Evolutionary conservation across 257 asterid genomes (phyloP).

Genomic region (Scutellaria baicalensis): DNA sequence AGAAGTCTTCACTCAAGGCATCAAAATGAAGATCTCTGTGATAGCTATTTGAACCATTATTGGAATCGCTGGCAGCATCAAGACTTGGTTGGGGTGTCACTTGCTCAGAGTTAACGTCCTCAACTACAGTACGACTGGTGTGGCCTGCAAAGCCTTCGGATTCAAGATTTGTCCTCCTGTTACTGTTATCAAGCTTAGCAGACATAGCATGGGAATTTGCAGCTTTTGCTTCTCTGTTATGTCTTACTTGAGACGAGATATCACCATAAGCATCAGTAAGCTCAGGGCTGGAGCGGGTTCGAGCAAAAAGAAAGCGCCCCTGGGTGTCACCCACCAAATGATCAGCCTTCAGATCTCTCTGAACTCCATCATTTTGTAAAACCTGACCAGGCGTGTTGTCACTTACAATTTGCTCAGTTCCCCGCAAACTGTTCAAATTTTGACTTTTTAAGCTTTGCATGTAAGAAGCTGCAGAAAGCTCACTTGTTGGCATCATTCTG

Average conservation of each 20-base stretch:
- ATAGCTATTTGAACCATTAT: constrained; percentile 35
- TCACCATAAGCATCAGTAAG: constrained; percentile 68
- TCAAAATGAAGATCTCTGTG: constrained; percentile 48
- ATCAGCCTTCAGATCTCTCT: constrained; percentile 51
- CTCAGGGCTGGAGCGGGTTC: constrained; percentile 92
- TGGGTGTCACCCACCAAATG: constrained; percentile 46
- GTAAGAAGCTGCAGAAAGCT: constrained; percentile 36
- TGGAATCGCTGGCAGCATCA: constrained; percentile 46
- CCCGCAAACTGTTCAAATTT: constrained; percentile 33
- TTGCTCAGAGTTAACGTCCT: constrained; percentile 36
- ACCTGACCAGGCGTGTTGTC: constrained; percentile 37
- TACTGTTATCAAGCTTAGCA: constrained; percentile 35
- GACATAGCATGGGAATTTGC: constrained; percentile 33
- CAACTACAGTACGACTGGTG: constrained; percentile 37
- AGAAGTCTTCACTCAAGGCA: constrained; percentile 45
- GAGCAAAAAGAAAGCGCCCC: constrained; percentile 62
- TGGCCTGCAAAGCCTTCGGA: constrained; percentile 44
- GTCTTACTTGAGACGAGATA: constrained; percentile 31
- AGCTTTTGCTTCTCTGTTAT: constrained; percentile 41
- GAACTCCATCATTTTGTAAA: constrained; percentile 37
- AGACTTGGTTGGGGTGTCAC: constrained; percentile 38
- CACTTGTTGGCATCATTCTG: constrained; percentile 29
- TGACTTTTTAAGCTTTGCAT: constrained; percentile 42
- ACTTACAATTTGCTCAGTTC: constrained; percentile 33
- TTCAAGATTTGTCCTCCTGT: constrained; percentile 41